Conservation (phyloP, 2,329 filamentous ascomycete species). For the Hirsutella rhossiliensis region DNA sequence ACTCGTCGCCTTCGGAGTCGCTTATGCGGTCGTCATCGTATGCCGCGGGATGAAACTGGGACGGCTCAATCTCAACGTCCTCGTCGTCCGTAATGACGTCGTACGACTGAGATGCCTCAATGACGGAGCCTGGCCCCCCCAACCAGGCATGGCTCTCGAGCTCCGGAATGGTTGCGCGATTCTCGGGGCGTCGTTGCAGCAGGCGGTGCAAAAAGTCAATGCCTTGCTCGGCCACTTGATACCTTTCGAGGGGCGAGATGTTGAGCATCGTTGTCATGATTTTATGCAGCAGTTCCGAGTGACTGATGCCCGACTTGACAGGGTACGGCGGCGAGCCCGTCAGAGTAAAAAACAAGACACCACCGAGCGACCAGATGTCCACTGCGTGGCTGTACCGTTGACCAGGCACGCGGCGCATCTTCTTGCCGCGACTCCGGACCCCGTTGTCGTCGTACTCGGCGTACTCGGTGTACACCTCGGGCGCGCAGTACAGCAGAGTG, state of each 20-base stretch:
- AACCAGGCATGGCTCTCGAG: slow-evolving; percentile 70
- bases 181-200: slow-evolving; percentile 66
- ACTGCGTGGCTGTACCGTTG: slow-evolving; percentile 82
- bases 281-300: slow-evolving; percentile 67
- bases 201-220: slow-evolving; percentile 69
- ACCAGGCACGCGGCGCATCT: slow-evolving; percentile 42
- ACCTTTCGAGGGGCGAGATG: slow-evolving; percentile 45
- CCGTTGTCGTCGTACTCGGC: slow-evolving; percentile 56
- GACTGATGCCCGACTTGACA: slow-evolving; percentile 61
- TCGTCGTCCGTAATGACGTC: slow-evolving; percentile 52
- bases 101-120: slow-evolving; percentile 32
- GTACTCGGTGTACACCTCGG: slow-evolving; percentile 81
- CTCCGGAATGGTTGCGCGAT: slow-evolving; percentile 60
- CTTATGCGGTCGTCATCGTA: slow-evolving; percentile 25
- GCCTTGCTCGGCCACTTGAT: slow-evolving; percentile 49
- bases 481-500: slow-evolving; percentile 88
- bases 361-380: slow-evolving; percentile 92
- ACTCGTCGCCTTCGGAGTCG: slow-evolving; percentile 48
- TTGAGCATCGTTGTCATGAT: slow-evolving; percentile 75
- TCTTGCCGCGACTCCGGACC: slow-evolving; percentile 50
- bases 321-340: slow-evolving; percentile 71
- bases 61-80: slow-evolving; percentile 44
- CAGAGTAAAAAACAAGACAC: slow-evolving; percentile 81
- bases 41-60: slow-evolving; percentile 35
- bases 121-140: slow-evolving; percentile 14